Evolutionary conservation across 2,329 filamentous ascomycete species (phyloP), one percentile per base, ranked within the genome.

Genomic region (Talaromyces atroroseus): DNA sequence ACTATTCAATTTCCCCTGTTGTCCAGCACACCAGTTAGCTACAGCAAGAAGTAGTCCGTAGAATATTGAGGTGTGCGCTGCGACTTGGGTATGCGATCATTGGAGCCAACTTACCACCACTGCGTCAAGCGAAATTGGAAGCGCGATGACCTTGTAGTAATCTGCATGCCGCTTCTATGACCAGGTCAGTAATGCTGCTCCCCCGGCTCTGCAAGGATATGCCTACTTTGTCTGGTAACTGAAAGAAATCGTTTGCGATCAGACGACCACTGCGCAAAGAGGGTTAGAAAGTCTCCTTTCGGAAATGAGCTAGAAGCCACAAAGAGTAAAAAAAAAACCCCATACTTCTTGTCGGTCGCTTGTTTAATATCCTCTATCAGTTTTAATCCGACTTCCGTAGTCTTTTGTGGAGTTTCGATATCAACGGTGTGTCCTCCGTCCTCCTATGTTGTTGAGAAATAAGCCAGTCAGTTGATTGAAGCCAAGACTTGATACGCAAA

Each of bases 331-430:
- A n/a, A n/a, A n/a, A n/a, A 29, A 36, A 10, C 32, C 57, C 54
- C 60, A 66, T 80, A 92, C 89, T 82, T 89, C 76, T 95, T 95
- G 71, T 95, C 90, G 60, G 84, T 83, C 21, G 89, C 90, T 61
- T 83, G 80, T 64, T 86, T 86, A 66, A 95, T 82, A 67, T 86
- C 85, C 54, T 89, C 84, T 46, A 95, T 76, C 66, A 95, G 88
- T 62, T 81, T 82, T 64, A 89, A 74, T 38, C 90, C 90, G 65
- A 85, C 82, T 55, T 85, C 80, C 14, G 85, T 86, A 2, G 88
- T 92, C 16, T 84, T 84, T 68, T 88, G 84, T 54, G 75, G 72
- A 16, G 82, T 85, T 72, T 92, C 88, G 44, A 58, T 54, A 36
- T 66, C 65, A 16, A 56, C 49, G 32, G 45, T 21, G 20, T 59